phyloP scores from a whole-genome alignment of 768 basidiomycete genomes.

The Mycena metata region DNA sequence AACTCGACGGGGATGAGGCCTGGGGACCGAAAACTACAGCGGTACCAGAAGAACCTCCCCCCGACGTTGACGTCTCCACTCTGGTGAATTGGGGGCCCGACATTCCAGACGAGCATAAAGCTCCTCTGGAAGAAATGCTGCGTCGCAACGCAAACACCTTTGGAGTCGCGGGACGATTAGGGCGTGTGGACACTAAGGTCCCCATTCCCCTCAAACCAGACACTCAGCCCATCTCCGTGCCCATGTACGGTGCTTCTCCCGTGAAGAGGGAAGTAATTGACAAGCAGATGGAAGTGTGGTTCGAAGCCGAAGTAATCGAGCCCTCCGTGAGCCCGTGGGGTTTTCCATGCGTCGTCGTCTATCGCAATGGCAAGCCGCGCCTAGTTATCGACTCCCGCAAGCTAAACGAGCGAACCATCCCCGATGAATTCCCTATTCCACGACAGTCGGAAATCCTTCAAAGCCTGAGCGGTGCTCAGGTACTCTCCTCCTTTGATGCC shows the following conservation, averaged over 20 bases:
- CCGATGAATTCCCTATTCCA: conserved; percentile 48
- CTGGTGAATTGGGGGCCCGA: conserved; percentile 12
- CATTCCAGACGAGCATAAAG: conserved; percentile 22
- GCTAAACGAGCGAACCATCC: conserved; percentile 33
- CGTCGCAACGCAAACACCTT: conserved; percentile 37
- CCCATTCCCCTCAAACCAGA: conserved; percentile 38
- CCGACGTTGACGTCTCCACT: conserved; percentile 26
- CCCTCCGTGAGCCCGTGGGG: conserved; percentile 42
- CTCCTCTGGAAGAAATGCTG: conserved; percentile 11
- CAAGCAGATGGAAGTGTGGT: conserved; percentile 46
- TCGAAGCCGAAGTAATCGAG: conserved; percentile 48
- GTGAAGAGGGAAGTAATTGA: conserved; percentile 44
- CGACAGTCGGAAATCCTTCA: conserved; percentile 44
- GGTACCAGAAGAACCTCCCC: conserved; percentile 35
- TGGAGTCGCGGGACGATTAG: conserved; percentile 42
- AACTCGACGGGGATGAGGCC: conserved; percentile 32
- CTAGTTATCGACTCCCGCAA: conserved; percentile 50
- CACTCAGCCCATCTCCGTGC: conserved; percentile 37
- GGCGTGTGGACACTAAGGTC: conserved; percentile 37
- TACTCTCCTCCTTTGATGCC: conserved; percentile 37
- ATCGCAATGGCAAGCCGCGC: conserved; percentile 52
- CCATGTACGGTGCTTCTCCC: conserved; percentile 42
- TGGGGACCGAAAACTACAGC: conserved; percentile 43
- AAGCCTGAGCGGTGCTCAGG: conserved; percentile 40
- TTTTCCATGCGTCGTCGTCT: conserved; percentile 46